Evolutionary conservation across 805 yeast species (phyloP).

Genomic region (Saccharomycopsis fibuligera): DNA sequence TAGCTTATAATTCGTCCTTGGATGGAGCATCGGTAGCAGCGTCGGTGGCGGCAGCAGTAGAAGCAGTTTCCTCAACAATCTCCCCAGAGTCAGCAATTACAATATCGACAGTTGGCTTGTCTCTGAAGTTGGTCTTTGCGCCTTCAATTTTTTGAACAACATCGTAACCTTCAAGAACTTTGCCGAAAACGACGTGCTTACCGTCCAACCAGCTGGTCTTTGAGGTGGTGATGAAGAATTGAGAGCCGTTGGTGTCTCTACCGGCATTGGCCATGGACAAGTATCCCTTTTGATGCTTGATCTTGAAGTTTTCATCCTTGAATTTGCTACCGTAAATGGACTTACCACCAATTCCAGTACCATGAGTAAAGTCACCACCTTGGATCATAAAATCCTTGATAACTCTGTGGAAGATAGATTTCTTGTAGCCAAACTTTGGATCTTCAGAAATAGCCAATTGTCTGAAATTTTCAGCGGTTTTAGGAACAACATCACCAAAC

Average conservation of each 20-base stretch:
- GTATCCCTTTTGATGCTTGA: constrained; percentile 65
- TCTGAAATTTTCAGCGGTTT: constrained; percentile 84
- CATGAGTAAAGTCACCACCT: constrained; percentile 73
- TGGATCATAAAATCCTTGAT: constrained; percentile 70
- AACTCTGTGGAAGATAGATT: constrained; percentile 66
- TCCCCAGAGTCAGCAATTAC: constrained; percentile 70
- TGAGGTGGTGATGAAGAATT: constrained; percentile 91
- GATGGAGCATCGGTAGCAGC: neutral
- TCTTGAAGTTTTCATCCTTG: constrained; percentile 59
- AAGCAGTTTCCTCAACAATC: constrained; percentile 27
- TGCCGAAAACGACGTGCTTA: constrained; percentile 93
- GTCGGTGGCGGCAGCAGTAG: neutral
- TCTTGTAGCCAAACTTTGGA: constrained; percentile 54
- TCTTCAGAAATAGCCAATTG: constrained; percentile 73
- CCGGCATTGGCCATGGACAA: constrained; percentile 81
- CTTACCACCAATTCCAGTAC: constrained; percentile 68
- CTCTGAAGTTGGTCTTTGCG: constrained; percentile 63
- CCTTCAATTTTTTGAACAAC: constrained; percentile 69
- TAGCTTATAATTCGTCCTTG: constrained; percentile 17
- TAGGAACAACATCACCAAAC: constrained; percentile 80
- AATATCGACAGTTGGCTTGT: constrained; percentile 63
- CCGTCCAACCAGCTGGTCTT: constrained; percentile 90
- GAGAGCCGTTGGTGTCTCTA: constrained; percentile 81
- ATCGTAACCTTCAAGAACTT: constrained; percentile 84
- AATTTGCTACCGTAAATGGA: constrained; percentile 66